These are phyloP conservation scores for Cyberlindnera amylophila DNA, from an alignment of 805 yeast genomes.

Conservation along the genomic window DNA sequence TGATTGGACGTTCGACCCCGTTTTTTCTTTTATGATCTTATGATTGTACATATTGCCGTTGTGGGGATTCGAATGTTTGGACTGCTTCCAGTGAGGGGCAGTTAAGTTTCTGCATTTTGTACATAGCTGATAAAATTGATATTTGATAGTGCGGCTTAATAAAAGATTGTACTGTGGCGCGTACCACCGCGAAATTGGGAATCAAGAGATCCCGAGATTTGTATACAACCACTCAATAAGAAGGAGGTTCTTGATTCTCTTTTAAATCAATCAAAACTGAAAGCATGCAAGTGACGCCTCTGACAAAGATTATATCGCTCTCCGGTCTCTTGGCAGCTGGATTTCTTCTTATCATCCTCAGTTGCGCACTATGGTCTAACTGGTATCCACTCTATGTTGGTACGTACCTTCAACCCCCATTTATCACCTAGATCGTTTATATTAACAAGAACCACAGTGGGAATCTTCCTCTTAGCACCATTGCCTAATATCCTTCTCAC, in stretches of 20 bases:
- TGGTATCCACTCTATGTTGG: slow-evolving; percentile 85
- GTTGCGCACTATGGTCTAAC: slow-evolving; percentile 83
- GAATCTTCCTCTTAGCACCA: slow-evolving; percentile 66
- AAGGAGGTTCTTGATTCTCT: too few relatives aligned
- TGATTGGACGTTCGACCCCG: neutral
- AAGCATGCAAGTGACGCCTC: slow-evolving; percentile 43
- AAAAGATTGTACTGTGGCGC: neutral
- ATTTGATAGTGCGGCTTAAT: slow-evolving; percentile 2
- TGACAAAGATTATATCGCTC: slow-evolving; percentile 73
- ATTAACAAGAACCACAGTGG: slow-evolving; percentile 32
- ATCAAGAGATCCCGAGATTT: neutral
- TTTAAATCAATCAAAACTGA: too few relatives aligned
- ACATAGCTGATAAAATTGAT: slow-evolving; percentile 9
- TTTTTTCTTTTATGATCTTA: slow-evolving; percentile 6
- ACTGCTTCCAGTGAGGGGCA: slow-evolving; percentile 1
- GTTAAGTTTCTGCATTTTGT: slow-evolving; percentile 11
- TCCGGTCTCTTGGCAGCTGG: slow-evolving; percentile 84
- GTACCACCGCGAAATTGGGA: neutral
- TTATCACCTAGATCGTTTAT: neutral
- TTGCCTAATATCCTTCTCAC: slow-evolving; percentile 62
- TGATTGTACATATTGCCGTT: slow-evolving; percentile 11
- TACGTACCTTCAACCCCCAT: slow-evolving; percentile 26
- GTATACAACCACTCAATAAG: too few relatives aligned
- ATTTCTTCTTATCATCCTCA: slow-evolving; percentile 78
- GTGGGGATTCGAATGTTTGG: neutral